Evolutionary conservation across 2,329 filamentous ascomycete species (phyloP).

Genomic region (Stagonosporopsis chrysanthemi): DNA sequence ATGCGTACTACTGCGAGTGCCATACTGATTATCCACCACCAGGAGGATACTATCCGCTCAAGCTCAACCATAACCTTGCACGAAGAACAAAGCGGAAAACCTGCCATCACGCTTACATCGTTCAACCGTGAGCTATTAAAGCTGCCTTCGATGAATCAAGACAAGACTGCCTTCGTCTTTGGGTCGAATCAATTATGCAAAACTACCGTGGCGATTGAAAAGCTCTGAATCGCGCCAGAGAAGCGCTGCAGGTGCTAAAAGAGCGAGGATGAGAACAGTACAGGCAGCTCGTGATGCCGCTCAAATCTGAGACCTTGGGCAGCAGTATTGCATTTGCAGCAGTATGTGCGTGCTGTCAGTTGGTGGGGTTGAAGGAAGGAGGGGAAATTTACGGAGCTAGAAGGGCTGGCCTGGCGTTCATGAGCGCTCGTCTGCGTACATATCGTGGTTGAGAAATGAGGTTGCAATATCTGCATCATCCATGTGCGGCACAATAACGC

Average conservation of each 20-base stretch:
- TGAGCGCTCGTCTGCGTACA: not conserved
- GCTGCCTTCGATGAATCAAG: not conserved
- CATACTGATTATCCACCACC: not conserved
- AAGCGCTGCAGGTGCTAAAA: conserved; percentile 7
- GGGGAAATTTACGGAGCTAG: conserved; percentile 2
- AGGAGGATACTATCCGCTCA: not conserved
- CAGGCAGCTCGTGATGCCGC: not conserved
- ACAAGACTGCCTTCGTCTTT: not conserved
- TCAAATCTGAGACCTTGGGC: not conserved
- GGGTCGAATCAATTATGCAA: not conserved
- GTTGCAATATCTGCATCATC: conserved; percentile 1
- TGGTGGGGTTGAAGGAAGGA: not conserved
- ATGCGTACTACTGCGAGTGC: not conserved
- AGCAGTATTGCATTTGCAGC: not conserved
- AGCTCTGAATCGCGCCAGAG: not conserved
- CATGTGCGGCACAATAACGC: not conserved
- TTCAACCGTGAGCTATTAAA: not conserved
- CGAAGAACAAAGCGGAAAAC: not conserved
- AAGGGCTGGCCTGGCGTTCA: not conserved
- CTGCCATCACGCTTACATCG: conserved; percentile 3
- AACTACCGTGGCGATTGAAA: not conserved
- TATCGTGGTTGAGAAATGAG: not conserved
- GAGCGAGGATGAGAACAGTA: conserved; percentile 4
- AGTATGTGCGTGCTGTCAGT: not conserved
- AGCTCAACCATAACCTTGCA: not conserved